These are phyloP conservation scores for Alternaria burnsii DNA, from an alignment of 2,329 filamentous ascomycete species.

Conservation along the genomic window DNA sequence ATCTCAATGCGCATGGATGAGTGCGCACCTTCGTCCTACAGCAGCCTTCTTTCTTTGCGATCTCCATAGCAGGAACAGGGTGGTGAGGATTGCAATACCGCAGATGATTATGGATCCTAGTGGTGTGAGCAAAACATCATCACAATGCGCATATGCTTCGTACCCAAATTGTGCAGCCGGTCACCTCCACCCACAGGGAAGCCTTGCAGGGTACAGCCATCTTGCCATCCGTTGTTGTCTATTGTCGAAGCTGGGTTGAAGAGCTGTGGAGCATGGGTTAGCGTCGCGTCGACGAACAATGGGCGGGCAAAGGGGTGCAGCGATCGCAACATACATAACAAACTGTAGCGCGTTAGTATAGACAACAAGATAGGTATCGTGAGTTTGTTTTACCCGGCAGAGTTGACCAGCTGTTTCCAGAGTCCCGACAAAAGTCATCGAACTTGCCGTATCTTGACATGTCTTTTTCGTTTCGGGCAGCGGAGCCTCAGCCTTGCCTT, in stretches of 20 bases:
- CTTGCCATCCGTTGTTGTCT: conserved; percentile 66
- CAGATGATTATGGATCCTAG: conserved; percentile 87
- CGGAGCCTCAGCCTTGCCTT: conserved; percentile 37
- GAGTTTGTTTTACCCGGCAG: conserved; percentile 48
- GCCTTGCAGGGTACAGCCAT: conserved; percentile 77
- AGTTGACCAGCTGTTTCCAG: conserved; percentile 52
- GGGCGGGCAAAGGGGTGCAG: conserved; percentile 16
- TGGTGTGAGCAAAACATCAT: conserved; percentile 35
- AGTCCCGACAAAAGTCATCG: conserved; percentile 60
- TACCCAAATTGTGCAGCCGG: conserved; percentile 83
- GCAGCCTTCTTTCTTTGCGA: conserved; percentile 93
- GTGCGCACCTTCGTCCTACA: conserved; percentile 82
- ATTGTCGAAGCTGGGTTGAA: conserved; percentile 67
- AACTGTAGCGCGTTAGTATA: conserved; percentile 47
- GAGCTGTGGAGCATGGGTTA: conserved; percentile 62
- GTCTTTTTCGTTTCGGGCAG: conserved; percentile 23
- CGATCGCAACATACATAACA: conserved; percentile 56
- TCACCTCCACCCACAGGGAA: conserved; percentile 73
- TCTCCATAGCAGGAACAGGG: conserved; percentile 74
- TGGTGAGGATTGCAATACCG: conserved; percentile 75
- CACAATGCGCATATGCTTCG: conserved; percentile 42
- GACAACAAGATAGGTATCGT: conserved; percentile 17
- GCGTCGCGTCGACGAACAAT: conserved; percentile 28
- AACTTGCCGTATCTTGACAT: conserved; percentile 46
- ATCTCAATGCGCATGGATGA: background rate